These are phyloP conservation scores for Cryptococcus jaspeensis DNA, from an alignment of 1,284 basidiomycete genomes.

Conservation along the genomic window DNA sequence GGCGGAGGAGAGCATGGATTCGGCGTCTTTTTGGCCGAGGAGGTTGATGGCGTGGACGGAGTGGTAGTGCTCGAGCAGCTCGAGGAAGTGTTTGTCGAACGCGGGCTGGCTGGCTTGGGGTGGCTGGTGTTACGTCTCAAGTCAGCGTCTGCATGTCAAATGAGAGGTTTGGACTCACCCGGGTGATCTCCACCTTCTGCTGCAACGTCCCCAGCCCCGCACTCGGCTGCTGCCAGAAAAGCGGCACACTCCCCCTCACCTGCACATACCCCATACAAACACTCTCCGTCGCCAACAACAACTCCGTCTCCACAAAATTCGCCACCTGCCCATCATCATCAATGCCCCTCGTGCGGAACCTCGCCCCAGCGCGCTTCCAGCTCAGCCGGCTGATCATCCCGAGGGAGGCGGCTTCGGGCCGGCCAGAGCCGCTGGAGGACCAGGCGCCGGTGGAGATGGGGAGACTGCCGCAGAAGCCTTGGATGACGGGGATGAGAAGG, in stretches of 20 bases:
- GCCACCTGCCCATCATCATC: slow-evolving; percentile 97
- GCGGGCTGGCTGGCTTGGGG: slow-evolving; percentile 88
- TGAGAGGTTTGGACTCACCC: slow-evolving; percentile 26
- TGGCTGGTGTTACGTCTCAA: slow-evolving; percentile 66
- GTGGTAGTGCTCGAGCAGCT: slow-evolving; percentile 78
- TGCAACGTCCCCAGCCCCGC: slow-evolving; percentile 73
- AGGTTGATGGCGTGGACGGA: slow-evolving; percentile 82
- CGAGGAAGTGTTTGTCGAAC: slow-evolving; percentile 88
- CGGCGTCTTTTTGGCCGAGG: slow-evolving; percentile 86
- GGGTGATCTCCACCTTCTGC: slow-evolving; percentile 80
- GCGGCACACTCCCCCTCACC: slow-evolving; percentile 89
- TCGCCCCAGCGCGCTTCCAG: slow-evolving; percentile 93
- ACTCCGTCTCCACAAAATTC: slow-evolving; percentile 98
- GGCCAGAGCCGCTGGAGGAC: slow-evolving; percentile 52
- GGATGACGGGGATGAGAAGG: slow-evolving; percentile 72
- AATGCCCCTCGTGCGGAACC: slow-evolving; percentile 95
- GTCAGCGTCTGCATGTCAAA: slow-evolving; percentile 5
- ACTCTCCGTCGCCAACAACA: slow-evolving; percentile 77
- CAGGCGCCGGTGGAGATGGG: slow-evolving; percentile 54
- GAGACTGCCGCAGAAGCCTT: slow-evolving; percentile 75
- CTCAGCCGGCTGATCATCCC: slow-evolving; percentile 82
- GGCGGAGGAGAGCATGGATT: slow-evolving; percentile 75
- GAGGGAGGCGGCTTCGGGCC: slow-evolving; percentile 55
- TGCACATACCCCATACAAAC: slow-evolving; percentile 87
- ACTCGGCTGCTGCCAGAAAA: slow-evolving; percentile 98